These are phyloP conservation scores for Schizopora paradoxa DNA, from an alignment of 1,284 basidiomycete genomes.

Conservation along the genomic window DNA sequence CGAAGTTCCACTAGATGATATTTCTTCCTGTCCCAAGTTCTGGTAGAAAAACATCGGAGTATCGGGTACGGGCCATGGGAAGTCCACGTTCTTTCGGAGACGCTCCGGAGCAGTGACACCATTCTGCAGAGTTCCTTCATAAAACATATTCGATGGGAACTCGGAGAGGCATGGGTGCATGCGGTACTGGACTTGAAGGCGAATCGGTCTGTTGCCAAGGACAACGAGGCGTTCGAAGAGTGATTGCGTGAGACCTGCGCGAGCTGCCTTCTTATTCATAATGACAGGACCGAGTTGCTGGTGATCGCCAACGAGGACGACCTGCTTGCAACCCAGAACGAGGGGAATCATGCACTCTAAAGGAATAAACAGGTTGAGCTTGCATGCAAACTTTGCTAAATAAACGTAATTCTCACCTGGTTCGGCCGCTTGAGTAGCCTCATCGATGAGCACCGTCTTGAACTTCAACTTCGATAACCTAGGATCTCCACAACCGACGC, in stretches of 20 bases:
- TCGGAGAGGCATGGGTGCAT: slow-evolving; percentile 99
- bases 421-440: slow-evolving; percentile 97
- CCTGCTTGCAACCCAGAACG: slow-evolving; percentile 97
- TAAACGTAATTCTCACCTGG: slow-evolving; percentile 59
- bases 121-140: slow-evolving; percentile 98
- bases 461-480: slow-evolving; percentile 96
- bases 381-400: background rate
- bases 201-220: slow-evolving; percentile 93
- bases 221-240: slow-evolving; percentile 97
- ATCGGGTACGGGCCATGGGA: slow-evolving; percentile 97
- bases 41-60: slow-evolving; percentile 99
- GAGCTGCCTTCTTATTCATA: slow-evolving; percentile 99
- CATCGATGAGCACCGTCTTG: slow-evolving; percentile 96
- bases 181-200: slow-evolving; percentile 98
- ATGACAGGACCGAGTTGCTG: slow-evolving; percentile 98
- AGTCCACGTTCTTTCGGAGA: slow-evolving; percentile 95
- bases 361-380: slow-evolving; percentile 17
- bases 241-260: slow-evolving; percentile 94
- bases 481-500: slow-evolving; percentile 96
- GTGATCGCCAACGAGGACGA: slow-evolving; percentile 97
- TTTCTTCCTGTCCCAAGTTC: slow-evolving; percentile 98
- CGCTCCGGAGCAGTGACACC: slow-evolving; percentile 98
- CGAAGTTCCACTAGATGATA: slow-evolving; percentile 96
- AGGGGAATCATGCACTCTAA: slow-evolving; percentile 99
- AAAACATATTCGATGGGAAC: slow-evolving; percentile 99